Percentiles rank a stretch among this genome's conserved stretches.
Evolutionary conservation across 257 asterid genomes (phyloP).

Genomic region (Nicotiana knightiana): DNA sequence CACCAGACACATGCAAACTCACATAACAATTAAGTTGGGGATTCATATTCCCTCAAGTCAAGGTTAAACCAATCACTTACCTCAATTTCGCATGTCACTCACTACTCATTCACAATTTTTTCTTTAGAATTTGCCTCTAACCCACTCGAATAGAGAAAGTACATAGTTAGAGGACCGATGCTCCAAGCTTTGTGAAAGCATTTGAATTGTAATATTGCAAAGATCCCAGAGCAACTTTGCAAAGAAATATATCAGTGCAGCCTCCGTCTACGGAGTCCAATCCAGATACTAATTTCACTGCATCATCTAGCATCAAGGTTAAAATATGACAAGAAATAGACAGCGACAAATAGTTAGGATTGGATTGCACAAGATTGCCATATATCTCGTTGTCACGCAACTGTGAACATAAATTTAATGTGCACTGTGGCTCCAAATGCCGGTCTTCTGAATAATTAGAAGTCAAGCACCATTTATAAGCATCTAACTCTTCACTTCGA

Average conservation of each 20-base stretch:
- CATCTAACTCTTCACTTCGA: conserved; percentile 44
- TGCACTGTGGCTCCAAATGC: conserved; percentile 18
- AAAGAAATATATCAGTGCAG: conserved; percentile 32
- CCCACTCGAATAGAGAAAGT: too few species aligned
- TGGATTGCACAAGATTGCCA: conserved; percentile 26
- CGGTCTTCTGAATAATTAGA: conserved; percentile 24
- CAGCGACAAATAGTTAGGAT: conserved; percentile 44
- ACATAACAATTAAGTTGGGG: too few species aligned
- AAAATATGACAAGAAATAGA: conserved; percentile 57
- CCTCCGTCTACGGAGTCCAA: conserved; percentile 26
- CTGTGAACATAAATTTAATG: conserved; percentile 24
- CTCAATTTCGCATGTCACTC: too few species aligned
- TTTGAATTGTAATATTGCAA: conserved; percentile 47
- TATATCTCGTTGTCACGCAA: conserved; percentile 17
- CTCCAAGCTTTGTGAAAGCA: conserved; percentile 63
- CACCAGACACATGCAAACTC: too few species aligned
- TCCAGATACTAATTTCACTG: conserved; percentile 20
- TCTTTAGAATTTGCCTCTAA: too few species aligned
- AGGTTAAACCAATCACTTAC: too few species aligned
- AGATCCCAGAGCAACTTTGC: conserved; percentile 83
- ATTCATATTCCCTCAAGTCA: too few species aligned
- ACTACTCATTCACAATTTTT: too few species aligned
- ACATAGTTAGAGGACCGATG: conserved; percentile 44
- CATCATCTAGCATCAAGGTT: conserved; percentile 48
- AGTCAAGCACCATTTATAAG: conserved; percentile 43